Evolutionary conservation across 495 filamentous ascomycete species (phyloP), one percentile per base, ranked within the genome.

Genomic region (Aspergillus wentii): DNA sequence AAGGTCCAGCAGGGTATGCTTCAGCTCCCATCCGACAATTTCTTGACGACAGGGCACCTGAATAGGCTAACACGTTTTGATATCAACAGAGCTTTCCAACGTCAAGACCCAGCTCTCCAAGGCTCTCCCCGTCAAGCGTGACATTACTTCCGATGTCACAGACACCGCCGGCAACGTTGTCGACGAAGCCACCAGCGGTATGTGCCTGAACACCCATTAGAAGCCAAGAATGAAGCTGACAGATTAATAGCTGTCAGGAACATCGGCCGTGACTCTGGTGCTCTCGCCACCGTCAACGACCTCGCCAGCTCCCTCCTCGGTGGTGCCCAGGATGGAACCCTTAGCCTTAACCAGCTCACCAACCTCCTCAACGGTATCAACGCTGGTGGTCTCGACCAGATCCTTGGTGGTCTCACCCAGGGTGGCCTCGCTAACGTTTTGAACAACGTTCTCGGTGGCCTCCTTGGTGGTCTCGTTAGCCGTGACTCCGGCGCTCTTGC

Each of bases 241-340:
- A 30, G 21, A n/a, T 8, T 38, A 13, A 15, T 22, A 46, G 48
- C 14, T n/a, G 23, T 40, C 30, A 35, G 31, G 20, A 25, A 5
- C 22, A 11, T 25, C 22, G 22, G 33, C 21, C 37, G 38, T 13
- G 23, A 42, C 13, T 19, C 34, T n/a, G 33, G 35, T 5, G 18
- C 38, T 35, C 23, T 39, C 14, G 33, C 33, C 8, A 21, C 38
- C 38, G 20, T 53, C n/a, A 17, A 19, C 8, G n/a, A 2, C 22
- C 31, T 49, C 22, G 30, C 45, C n/a, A 1, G 22, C 2, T 38
- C 13, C 19, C 39, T 54, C 25, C 27, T 49, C 22, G 9, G 4
- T 23, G 28, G 41, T 14, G 17, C 47, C 23, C 34, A 51, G 38
- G 32, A 22, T 22, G 47, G 51, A 17, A 14, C 5, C 21, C 21